A percentile compares a stretch with the other conserved stretches of the same genome.
Evolutionary conservation across 2,329 filamentous ascomycete genomes (phyloP).

Genomic region (Arthrobotrys musiformis): DNA sequence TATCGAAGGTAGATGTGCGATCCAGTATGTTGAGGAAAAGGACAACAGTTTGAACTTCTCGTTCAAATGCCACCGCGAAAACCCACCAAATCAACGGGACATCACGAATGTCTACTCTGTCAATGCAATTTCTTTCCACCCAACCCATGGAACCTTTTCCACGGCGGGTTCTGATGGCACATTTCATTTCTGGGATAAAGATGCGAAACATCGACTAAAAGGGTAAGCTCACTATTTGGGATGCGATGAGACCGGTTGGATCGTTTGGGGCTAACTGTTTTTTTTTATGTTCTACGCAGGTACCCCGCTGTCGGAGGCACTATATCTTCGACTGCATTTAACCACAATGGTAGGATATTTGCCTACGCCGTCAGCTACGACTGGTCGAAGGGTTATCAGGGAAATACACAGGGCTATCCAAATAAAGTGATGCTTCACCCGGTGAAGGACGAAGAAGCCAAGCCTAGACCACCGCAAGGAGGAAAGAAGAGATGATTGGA

Average conservation of each 20-base stretch:
- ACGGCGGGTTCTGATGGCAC: conserved; percentile 95
- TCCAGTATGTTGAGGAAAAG: conserved; percentile 98
- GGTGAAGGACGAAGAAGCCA: conserved; percentile 74
- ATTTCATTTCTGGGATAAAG: conserved; percentile 97
- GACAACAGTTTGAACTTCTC: conserved; percentile 88
- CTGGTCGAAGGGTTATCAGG: conserved; percentile 95
- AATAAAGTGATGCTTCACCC: conserved; percentile 89
- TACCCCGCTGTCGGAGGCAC: conserved; percentile 85
- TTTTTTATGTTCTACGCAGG: neutral
- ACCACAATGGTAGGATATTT: conserved; percentile 82
- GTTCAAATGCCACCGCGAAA: conserved; percentile 97
- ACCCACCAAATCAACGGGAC: conserved; percentile 72
- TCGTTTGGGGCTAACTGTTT: neutral
- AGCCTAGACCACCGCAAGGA: conserved; percentile 63
- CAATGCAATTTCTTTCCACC: conserved; percentile 98
- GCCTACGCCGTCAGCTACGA: conserved; percentile 94
- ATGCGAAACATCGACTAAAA: conserved; percentile 87
- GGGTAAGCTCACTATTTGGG: conserved; percentile 64
- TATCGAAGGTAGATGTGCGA: conserved; percentile 96
- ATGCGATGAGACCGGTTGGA: neutral
- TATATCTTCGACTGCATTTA: conserved; percentile 93
- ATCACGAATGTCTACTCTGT: conserved; percentile 91
- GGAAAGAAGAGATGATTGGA: conserved; percentile 46
- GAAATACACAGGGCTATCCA: conserved; percentile 78
- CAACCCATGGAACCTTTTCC: conserved; percentile 95